phyloP scores from a whole-genome alignment of 306 rosid species.

The Gleditsia sinensis region DNA sequence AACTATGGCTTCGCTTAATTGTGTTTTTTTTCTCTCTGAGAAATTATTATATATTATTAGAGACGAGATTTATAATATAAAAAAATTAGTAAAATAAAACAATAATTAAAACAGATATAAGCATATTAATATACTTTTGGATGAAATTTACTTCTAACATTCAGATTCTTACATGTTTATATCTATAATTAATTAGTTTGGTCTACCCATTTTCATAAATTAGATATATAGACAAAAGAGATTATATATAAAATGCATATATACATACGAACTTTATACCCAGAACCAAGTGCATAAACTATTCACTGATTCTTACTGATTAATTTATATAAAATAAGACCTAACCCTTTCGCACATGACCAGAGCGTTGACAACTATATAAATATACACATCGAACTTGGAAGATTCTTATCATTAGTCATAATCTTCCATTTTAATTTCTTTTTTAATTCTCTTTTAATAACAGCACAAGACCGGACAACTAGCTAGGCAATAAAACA shows the following conservation, averaged over 20 bases:
- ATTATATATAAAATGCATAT: not conserved
- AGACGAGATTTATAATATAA: too few species aligned
- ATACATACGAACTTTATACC: not conserved
- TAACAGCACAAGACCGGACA: constrained; percentile 25
- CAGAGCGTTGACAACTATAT: constrained; percentile 35
- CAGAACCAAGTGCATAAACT: constrained; percentile 20
- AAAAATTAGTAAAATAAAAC: too few species aligned
- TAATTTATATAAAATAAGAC: constrained; percentile 5
- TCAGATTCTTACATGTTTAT: too few species aligned
- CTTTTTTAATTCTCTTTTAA: not conserved
- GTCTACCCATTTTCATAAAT: too few species aligned
- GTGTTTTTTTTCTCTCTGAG: too few species aligned
- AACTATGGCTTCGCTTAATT: not conserved
- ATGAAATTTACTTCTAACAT: too few species aligned
- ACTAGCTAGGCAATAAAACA: constrained; percentile 19
- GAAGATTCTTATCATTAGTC: constrained; percentile 32
- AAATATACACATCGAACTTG: not conserved
- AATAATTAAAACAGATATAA: too few species aligned
- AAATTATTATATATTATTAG: too few species aligned
- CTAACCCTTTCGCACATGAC: constrained; percentile 13
- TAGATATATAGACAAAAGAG: too few species aligned
- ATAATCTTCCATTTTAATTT: not conserved
- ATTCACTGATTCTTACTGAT: not conserved
- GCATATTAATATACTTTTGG: too few species aligned
- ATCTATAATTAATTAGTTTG: too few species aligned